Base-by-base conservation (phyloP, 495 filamentous ascomycete species). In the Thozetella sp. region DNA sequence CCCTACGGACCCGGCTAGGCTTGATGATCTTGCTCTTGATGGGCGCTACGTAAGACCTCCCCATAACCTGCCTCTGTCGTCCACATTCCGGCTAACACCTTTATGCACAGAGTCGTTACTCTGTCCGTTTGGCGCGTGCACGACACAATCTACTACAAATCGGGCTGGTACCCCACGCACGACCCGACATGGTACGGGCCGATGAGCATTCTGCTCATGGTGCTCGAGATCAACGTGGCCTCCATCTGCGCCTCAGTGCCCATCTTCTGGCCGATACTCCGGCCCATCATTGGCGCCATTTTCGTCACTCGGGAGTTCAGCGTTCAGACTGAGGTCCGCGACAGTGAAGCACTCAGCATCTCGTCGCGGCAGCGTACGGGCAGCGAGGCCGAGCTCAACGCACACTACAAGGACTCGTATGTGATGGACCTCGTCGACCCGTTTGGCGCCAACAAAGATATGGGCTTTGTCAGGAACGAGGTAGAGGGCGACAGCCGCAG, bases 101-200 rank as follows among this genome's bases (percentile, higher is more conserved):
- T 13, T 24, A 9, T 25, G 11, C 43, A 27, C 34, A 74, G 71
- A 1, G 70, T 73, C 11, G 66, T 69, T n/a, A 63, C 56, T 1
- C 59, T 71, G 20, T 67, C 66, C 1, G 67, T 63, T 22, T 71
- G 68, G 70, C 66, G 70, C 51, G 66, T 73, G 10, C 52, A 57
- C 13, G 67, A 67, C 0, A 64, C 67, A 15, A 63, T 74, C 46
- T 61, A 70, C 30, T 64, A 72, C 58, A 63, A 63, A 53, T 56
- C 63, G 12, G 62, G 65, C 26, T 70, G 63, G 25, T 68, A 63
- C 34, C 71, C 71, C 2, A 69, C 65, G 2, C 67, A 63, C 40
- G 71, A 74, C 43, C 71, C 71, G 11, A 68, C 71, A 0, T 74
- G 71, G 71, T 74, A 74, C 51, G 60, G 55, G 15, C 67, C 71